Evolutionary conservation across 352 stramenopile species (phyloP), one percentile per base, ranked within the genome.

Genomic region (Phytophthora quininea): DNA sequence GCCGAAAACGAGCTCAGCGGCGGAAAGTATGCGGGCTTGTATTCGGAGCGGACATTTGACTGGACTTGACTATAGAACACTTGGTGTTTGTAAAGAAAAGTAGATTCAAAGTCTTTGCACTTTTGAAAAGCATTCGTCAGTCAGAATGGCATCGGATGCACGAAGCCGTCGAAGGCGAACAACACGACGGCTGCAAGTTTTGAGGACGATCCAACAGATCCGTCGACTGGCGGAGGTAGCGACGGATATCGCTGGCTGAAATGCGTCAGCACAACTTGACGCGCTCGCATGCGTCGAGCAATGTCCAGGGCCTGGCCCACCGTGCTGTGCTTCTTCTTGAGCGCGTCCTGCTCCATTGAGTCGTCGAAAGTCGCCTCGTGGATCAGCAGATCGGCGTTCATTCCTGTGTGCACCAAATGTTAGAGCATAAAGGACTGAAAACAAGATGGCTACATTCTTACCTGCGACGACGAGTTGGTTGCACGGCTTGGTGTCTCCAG

Each of bases 301-400:
- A 99, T 82, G 11, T 80, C 63, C 10, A 99, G 69, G 1, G 97
- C 97, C 64, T 99, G 91, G 6, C 85, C 77, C 12, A 98, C 89
- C 0, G 97, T 99, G 43, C 80, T 97, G 81, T 99, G 97, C 33
- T 89, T 87, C 78, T 99, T 99, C 51, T 88, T 77, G 9, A 85
- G 62, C 0, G 97, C 97, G 59, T 99, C 95, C 8, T 96, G 80
- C 62, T 93, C 78, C 91, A 98, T 98, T 51, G 87, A 86, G 82
- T 99, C 92, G 35, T 98, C 96, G 69, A 99, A 99, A 2, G 97
- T 99, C 40, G 97, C 97, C 80, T 99, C 97, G 64, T 99, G 97
- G 66, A 99, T 97, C 12, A 99, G 76, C 48, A 99, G 53, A 68
- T 79, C 78, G 62, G 74, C 80, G n/a, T 73, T 64, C 58, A 82